Conservation (phyloP, 2,329 filamentous ascomycete genomes). For the Apiospora sp. region DNA sequence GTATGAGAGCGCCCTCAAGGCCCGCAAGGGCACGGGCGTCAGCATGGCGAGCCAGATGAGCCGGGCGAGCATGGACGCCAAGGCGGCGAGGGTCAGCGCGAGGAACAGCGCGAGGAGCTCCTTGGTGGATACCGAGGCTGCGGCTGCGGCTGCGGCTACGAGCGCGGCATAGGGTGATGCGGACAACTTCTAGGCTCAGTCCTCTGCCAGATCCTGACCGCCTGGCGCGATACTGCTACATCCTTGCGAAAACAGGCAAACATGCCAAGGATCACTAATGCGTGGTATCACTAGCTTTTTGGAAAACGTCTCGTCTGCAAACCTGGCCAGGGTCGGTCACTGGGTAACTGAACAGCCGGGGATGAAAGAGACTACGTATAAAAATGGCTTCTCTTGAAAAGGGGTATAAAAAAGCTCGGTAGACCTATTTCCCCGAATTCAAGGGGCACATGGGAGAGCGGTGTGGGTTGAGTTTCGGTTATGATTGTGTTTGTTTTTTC, state of each 20-base stretch:
- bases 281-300: neutral
- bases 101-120: neutral
- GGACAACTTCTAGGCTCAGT: neutral
- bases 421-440: neutral
- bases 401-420: neutral
- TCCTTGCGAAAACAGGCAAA: neutral
- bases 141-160: neutral
- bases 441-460: neutral
- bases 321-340: neutral
- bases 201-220: neutral
- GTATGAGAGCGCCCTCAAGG: slow-evolving; percentile 55
- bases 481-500: neutral
- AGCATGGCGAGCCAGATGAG: slow-evolving; percentile 60
- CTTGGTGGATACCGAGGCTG: neutral
- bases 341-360: neutral
- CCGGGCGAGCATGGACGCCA: slow-evolving; percentile 47
- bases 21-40: slow-evolving; percentile 62
- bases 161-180: neutral
- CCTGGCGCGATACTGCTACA: neutral
- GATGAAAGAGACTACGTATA: neutral
- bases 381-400: neutral
- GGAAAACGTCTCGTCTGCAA: neutral
- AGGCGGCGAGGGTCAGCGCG: slow-evolving; percentile 33
- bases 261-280: neutral
- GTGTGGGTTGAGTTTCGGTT: neutral